Conservation (phyloP, 768 basidiomycete species). For the Mycena polygramma region DNA sequence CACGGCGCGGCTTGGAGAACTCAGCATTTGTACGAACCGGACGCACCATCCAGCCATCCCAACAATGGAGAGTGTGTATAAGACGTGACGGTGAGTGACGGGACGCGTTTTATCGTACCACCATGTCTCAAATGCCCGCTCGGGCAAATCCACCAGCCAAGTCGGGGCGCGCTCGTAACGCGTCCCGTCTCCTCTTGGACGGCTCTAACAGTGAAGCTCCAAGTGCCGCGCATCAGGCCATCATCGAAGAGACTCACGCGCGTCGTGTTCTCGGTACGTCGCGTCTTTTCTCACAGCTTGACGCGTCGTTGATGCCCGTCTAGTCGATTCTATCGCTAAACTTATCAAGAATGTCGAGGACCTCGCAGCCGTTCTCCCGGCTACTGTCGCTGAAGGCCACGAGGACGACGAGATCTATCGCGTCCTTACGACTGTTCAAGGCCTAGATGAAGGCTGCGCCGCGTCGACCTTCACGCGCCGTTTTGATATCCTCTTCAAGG, state of each 20-base stretch:
- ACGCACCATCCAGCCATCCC: no score
- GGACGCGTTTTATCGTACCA: no score
- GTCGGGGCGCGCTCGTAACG: conserved; percentile 6
- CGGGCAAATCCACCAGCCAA: no score
- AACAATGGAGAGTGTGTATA: no score
- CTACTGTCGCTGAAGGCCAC: not conserved
- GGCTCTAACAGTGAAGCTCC: conserved; percentile 16
- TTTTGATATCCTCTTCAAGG: conserved; percentile 25
- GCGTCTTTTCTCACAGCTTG: conserved; percentile 11
- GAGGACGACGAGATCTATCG: conserved; percentile 17
- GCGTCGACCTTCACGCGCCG: conserved; percentile 22
- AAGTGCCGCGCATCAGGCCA: conserved; percentile 12
- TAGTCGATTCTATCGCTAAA: not conserved
- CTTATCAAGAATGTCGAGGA: conserved; percentile 12
- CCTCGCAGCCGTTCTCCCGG: not conserved
- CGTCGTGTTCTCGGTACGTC: not conserved
- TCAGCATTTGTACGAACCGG: no score
- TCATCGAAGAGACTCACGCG: conserved; percentile 1
- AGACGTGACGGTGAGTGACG: no score
- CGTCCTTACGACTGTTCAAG: conserved; percentile 11
- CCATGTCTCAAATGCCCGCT: no score
- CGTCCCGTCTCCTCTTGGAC: not conserved
- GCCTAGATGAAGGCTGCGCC: conserved; percentile 1
- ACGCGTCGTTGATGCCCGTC: not conserved
- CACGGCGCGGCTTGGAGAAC: no score